These are phyloP conservation scores for Volutella citrinella DNA, from an alignment of 2,329 filamentous ascomycete species.

Conservation along the genomic window DNA sequence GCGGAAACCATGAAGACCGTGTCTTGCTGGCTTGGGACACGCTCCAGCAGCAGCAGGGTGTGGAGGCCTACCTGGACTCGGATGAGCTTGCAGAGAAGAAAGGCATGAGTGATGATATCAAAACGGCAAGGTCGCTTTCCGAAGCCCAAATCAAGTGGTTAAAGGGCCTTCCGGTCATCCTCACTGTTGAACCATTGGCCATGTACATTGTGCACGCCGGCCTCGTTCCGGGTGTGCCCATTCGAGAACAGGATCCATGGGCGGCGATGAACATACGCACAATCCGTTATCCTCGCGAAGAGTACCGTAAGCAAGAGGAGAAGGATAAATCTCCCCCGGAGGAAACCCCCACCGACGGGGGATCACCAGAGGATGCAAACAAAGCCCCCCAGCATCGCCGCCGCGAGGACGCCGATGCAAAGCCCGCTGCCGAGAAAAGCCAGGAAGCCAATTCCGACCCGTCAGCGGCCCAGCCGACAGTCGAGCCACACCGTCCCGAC, in stretches of 20 bases:
- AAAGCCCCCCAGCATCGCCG: conserved; percentile 8
- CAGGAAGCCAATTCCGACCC: neutral
- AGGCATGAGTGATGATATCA: conserved; percentile 40
- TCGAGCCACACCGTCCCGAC: conserved; percentile 21
- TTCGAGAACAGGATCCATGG: conserved; percentile 71
- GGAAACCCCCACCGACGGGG: too few relatives aligned
- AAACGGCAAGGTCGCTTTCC: conserved; percentile 49
- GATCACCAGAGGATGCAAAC: conserved; percentile 2
- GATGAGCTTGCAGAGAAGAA: conserved; percentile 25
- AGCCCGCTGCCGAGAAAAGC: neutral
- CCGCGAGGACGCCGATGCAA: neutral
- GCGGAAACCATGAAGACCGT: conserved; percentile 88
- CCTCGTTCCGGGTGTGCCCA: conserved; percentile 69
- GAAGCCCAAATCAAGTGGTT: conserved; percentile 66
- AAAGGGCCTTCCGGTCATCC: conserved; percentile 67
- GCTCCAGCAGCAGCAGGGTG: conserved; percentile 12
- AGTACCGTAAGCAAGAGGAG: conserved; percentile 27
- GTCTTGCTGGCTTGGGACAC: conserved; percentile 62
- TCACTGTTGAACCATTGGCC: conserved; percentile 61
- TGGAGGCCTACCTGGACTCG: conserved; percentile 16
- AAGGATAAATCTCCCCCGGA: too few relatives aligned
- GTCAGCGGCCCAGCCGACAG: neutral
- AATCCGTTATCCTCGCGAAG: conserved; percentile 54
- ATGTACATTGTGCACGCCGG: conserved; percentile 79
- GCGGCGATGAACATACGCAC: conserved; percentile 92